Evolutionary conservation across 1,139 yeast species (phyloP).

Genomic region (Candida dubliniensis): DNA sequence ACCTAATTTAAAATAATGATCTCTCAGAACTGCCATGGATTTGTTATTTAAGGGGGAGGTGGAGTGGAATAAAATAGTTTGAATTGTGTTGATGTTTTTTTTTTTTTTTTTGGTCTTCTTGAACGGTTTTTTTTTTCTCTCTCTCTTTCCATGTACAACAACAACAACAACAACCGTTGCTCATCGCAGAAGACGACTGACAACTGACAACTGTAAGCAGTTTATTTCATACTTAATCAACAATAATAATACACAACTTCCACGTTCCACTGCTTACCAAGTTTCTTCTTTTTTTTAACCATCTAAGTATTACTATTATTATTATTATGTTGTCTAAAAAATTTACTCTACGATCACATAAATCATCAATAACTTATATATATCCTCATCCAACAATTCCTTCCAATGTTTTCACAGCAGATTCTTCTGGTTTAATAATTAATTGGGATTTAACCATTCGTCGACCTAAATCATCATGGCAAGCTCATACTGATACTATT

Average conservation of each 20-base stretch:
- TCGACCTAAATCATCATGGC: conserved; percentile 47
- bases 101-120: conserved; percentile 1
- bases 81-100: background rate
- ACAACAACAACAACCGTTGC: too few species aligned
- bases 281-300: too few species aligned
- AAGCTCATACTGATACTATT: conserved; percentile 50
- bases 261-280: too few species aligned
- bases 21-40: conserved; percentile 51
- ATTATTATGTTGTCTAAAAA: background rate
- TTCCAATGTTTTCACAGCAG: conserved; percentile 4
- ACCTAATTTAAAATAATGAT: conserved; percentile 75
- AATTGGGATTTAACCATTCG: conserved; percentile 52
- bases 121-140: background rate
- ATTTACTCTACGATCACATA: conserved; percentile 12
- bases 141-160: background rate
- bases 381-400: background rate
- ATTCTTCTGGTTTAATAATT: conserved; percentile 39
- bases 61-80: background rate
- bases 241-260: too few species aligned
- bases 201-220: too few species aligned
- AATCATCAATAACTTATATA: conserved; percentile 8
- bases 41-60: background rate
- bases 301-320: too few species aligned
- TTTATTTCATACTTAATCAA: too few species aligned
- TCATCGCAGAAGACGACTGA: background rate